Base-by-base conservation (phyloP, 2,329 filamentous ascomycete genomes). In the Sclerotinia sclerotiorum region DNA sequence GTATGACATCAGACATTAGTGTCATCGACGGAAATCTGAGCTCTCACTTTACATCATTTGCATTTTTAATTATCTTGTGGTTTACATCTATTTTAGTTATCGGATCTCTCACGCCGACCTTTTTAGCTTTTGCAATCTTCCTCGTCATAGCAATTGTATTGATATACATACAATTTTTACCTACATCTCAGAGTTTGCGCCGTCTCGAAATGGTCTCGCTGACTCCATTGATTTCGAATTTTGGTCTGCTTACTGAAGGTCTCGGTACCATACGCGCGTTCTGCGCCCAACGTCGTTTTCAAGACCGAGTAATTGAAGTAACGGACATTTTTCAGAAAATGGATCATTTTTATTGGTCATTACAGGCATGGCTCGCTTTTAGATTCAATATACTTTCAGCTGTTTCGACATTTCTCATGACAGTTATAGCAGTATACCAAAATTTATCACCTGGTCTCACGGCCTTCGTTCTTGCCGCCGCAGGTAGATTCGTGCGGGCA, bases 261-360 rank as follows among this genome's bases (percentile, higher is more conserved):
- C 81, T 97, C 11, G 93, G 91, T 0, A 97, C 94, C 0, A 93
- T 97, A 29, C 87, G 92, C 55, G 93, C 94, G 0, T 94, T 96
- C 77, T 87, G 85, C 61, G 92, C 90, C 0, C 90, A 97, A 73
- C 81, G 85, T 5, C 88, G 90, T 65, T 97, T 97, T 75, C 92
- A 96, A 76, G 85, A 88, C 70, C 86, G 89, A 63, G 92, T 96
- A 65, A 89, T 97, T 46, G 82, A 84, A 2, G 93, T 93, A 0
- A 93, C 93, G 0, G 93, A 97, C 76, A 88, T 88, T 24, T 97
- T 97, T 76, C 94, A 97, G 78, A 93, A 93, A 77, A 95, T 97
- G 85, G 94, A 97, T 75, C 94, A 97, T 78, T 97, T 97, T 80
- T 97, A 96, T 80, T 97, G 93, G 90, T 91, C 89, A 69, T 83